Evolutionary conservation across 805 yeast species (phyloP), one percentile per base, ranked within the genome.

Genomic region (Candida taoyuanica): DNA sequence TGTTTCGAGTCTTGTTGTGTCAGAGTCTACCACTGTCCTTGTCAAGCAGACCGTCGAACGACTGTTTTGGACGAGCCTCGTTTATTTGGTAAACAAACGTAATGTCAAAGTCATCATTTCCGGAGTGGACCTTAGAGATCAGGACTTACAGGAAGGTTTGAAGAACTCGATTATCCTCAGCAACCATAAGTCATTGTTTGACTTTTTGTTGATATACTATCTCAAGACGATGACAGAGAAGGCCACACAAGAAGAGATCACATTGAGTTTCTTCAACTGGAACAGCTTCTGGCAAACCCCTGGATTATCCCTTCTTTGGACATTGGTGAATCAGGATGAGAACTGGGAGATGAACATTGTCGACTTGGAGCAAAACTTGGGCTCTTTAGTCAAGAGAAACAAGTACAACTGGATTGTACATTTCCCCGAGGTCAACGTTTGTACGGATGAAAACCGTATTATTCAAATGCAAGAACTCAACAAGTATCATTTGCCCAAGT

Each of bases 391-490:
- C 6, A 43, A 15, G 5, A 65, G 68, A 3, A 67, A 58, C 25
- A 34, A 49, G n/a, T 66, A 64, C 19, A 71, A 74, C 47, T 79
- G 94, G 85, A 49, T 87, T 0, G 77, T 80, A 1, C 46, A 85
- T 7, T 88, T 88, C 48, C 97, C 97, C 0, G 97, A 89, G 59
- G 96, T 85, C 5, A 84, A 83, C 51, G 74, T 83, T 7, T 73
- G 75, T 58, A 73, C 79, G 0, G 64, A 71, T 9, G 71, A 71
- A 26, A 68, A 68, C 31, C 56, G 48, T 29, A 64, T 32, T 46
- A 57, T 50, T 36, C 94, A 87, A 44, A 64, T 69, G 28, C 67
- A 70, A 21, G 68, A 78, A 43, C 69, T 80, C 33, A 71, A 71
- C 29, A 69, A 71, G 40, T 76, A 71, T 50, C 81, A 71, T 39